Evolutionary conservation across 345 rosid species (phyloP), one percentile per base, ranked within the genome.

Genomic region (Clausena lansium): DNA sequence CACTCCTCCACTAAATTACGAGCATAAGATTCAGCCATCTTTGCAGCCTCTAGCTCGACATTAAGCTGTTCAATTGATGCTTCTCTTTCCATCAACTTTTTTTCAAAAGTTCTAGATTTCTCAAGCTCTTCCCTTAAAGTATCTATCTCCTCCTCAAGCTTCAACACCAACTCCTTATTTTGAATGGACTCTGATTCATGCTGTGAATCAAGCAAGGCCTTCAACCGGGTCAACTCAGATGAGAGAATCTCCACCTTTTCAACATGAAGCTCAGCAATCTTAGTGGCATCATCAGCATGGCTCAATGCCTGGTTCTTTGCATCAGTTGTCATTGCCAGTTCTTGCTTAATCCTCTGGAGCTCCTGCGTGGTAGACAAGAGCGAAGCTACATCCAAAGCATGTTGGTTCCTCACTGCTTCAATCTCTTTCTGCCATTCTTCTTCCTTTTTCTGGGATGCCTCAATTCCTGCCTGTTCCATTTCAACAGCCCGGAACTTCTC

Each of bases 221-320:
- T 94, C 81, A 96, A 80, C 71, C 85, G 86, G 14, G 85, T 65
- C 82, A 94, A 71, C 74, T 96, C 98, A n/a, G 89, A 85, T 0
- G 98, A 89, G 73, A 96, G 95, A 80, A 87, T 77, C 69, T 94
- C 97, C 78, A 82, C 95, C 83, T 94, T 92, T 71, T 91, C 95
- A 0, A 80, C 93, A 78, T 92, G 97, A 76, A 88, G 83, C 79
- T 90, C 97, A 27, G 94, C 98, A 9, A 89, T 89, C 88, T 90
- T 96, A 45, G 97, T 89, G n/a, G 97, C 97, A 72, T 94, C 95
- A 78, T 90, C 97, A 1, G 99, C 98, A 81, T 91, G 92, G 87
- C 81, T 85, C 85, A 96, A 63, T 7, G 98, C 99, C 84, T 96
- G 93, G 78, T 86, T 88, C 88, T 96, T 96, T 7, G 94, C 92